A percentile compares a stretch with the other conserved stretches of the same genome.
phyloP scores from a whole-genome alignment of 2,329 filamentous ascomycete species.

The Blastomyces gilchristii region DNA sequence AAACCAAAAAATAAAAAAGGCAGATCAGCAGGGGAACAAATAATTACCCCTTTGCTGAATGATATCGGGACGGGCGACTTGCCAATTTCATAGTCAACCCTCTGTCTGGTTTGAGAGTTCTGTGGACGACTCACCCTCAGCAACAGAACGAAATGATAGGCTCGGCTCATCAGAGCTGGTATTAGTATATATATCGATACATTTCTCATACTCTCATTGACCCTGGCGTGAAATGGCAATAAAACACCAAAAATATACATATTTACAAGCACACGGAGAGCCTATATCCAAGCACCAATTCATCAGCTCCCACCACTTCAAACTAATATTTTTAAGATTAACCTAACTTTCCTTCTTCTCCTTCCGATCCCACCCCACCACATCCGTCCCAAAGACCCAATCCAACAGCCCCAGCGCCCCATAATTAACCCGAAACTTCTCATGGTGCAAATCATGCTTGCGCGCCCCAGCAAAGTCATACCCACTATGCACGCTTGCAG shows the following conservation, averaged over 20 bases:
- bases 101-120: too few relatives aligned
- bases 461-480: conserved; percentile 45
- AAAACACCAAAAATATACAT: not conserved
- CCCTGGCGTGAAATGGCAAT: too few relatives aligned
- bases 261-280: not conserved
- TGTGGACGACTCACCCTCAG: too few relatives aligned
- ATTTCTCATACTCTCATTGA: not conserved
- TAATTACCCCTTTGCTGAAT: too few relatives aligned
- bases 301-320: not conserved
- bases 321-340: not conserved
- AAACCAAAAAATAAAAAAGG: too few relatives aligned
- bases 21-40: too few relatives aligned
- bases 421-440: conserved; percentile 47
- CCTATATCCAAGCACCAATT: not conserved
- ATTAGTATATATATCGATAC: not conserved
- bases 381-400: conserved; percentile 44
- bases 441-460: conserved; percentile 49
- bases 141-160: too few relatives aligned
- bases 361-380: not conserved
- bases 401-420: conserved; percentile 45
- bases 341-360: not conserved
- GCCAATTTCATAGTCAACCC: too few relatives aligned
- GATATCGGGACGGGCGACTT: too few relatives aligned
- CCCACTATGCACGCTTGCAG: conserved; percentile 47
- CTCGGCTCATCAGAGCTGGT: not conserved